Evolutionary conservation across 306 rosid species (phyloP).

Genomic region (Elaeagnus macrophylla): DNA sequence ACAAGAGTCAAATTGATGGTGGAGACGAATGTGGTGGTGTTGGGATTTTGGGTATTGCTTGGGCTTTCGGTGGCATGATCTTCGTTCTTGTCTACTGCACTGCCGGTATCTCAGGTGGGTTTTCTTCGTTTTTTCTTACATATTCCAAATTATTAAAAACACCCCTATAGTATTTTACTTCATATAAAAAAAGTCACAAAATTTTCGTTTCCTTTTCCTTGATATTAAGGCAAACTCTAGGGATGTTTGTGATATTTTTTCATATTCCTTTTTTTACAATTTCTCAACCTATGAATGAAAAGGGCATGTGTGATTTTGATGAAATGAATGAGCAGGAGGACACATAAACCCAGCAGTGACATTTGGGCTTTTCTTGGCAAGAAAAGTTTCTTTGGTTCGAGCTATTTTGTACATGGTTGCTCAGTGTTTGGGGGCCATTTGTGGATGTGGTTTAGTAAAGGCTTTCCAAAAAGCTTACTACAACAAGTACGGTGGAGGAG

Average conservation of each 20-base stretch:
- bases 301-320: not conserved
- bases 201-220: no score
- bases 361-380: constrained; percentile 32
- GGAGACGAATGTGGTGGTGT: constrained; percentile 29
- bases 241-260: no score
- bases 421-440: constrained; percentile 38
- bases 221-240: no score
- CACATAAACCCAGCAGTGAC: constrained; percentile 48
- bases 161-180: no score
- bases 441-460: constrained; percentile 39
- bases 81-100: constrained; percentile 38
- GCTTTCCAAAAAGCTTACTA: constrained; percentile 25
- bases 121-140: not conserved
- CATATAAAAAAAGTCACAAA: no score
- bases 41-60: constrained; percentile 28
- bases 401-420: constrained; percentile 32
- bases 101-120: constrained; percentile 37
- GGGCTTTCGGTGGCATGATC: constrained; percentile 47
- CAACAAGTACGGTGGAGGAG: constrained; percentile 34
- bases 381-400: constrained; percentile 36
- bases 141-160: no score
- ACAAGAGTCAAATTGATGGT: constrained; percentile 23
- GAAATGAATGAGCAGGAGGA: no score
- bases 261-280: not conserved
- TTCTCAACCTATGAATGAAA: not conserved